Conservation (phyloP, 768 basidiomycete genomes). For the Boletus subcaerulescens region DNA sequence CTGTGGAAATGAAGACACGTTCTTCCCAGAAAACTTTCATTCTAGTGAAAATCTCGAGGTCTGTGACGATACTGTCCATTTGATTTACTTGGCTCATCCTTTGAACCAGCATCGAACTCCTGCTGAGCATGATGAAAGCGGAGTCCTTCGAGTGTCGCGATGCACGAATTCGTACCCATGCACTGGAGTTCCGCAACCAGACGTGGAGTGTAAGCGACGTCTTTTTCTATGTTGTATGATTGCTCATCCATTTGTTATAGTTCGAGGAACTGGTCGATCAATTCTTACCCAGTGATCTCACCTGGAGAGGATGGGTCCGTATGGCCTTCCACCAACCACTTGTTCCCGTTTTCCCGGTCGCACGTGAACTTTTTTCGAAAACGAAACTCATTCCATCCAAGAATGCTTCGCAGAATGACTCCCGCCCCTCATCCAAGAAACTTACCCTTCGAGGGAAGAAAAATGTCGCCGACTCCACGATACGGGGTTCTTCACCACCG, state of each 20-base stretch:
- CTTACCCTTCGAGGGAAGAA: constrained; percentile 18
- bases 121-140: constrained; percentile 77
- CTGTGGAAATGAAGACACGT: constrained; percentile 77
- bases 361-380: constrained; percentile 73
- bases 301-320: constrained; percentile 80
- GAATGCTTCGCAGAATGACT: constrained; percentile 29
- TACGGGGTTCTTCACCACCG: constrained; percentile 1
- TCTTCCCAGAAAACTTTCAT: constrained; percentile 84
- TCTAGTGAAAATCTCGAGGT: constrained; percentile 73
- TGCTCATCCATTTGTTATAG: constrained; percentile 33
- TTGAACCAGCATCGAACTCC: constrained; percentile 55
- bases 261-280: constrained; percentile 79
- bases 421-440: constrained; percentile 23
- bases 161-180: constrained; percentile 75
- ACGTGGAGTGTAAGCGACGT: constrained; percentile 73
- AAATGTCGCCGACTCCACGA: constrained; percentile 10
- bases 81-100: constrained; percentile 17
- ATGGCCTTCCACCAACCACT: constrained; percentile 81
- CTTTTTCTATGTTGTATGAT: constrained; percentile 2
- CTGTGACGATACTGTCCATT: constrained; percentile 6
- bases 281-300: constrained; percentile 74
- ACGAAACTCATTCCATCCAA: constrained; percentile 62
- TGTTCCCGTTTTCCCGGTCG: constrained; percentile 74
- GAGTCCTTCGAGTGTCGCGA: constrained; percentile 83
- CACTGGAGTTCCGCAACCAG: constrained; percentile 77